phyloP scores from a whole-genome alignment of 768 basidiomycete genomes.

The Xerocomellus chrysenteron region DNA sequence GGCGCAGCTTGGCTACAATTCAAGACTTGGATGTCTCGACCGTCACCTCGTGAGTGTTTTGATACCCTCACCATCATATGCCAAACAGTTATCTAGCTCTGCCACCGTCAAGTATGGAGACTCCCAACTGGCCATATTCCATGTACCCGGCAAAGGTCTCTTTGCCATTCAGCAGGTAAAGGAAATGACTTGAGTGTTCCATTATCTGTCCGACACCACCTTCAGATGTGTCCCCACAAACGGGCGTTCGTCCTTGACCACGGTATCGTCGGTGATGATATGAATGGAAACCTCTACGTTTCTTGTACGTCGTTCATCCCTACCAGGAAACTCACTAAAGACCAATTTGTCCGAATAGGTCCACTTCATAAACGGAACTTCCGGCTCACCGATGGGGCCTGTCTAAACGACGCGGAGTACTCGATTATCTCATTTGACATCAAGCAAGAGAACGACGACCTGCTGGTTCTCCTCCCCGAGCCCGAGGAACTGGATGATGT shows the following conservation, averaged over 20 bases:
- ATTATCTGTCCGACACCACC: not conserved
- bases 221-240: conserved; percentile 47
- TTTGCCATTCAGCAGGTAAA: conserved; percentile 70
- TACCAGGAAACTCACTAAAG: not conserved
- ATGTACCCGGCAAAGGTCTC: conserved; percentile 55
- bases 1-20: conserved; percentile 48
- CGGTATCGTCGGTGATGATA: conserved; percentile 65
- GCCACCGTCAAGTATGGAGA: conserved; percentile 61
- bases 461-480: conserved; percentile 55
- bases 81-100: conserved; percentile 26
- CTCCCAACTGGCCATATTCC: conserved; percentile 67
- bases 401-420: conserved; percentile 59
- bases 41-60: conserved; percentile 44
- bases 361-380: conserved; percentile 72
- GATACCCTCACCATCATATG: not conserved
- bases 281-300: conserved; percentile 49
- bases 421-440: conserved; percentile 62
- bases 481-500: conserved; percentile 52
- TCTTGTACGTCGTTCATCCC: conserved; percentile 39
- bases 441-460: conserved; percentile 41
- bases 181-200: not conserved
- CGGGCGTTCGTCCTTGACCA: conserved; percentile 71
- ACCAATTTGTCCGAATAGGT: conserved; percentile 29
- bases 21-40: conserved; percentile 49
- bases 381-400: conserved; percentile 52